Evolutionary conservation across 1,284 basidiomycete genomes (phyloP), one percentile per base, ranked within the genome.

Genomic region (Leccinum subrobustum): DNA sequence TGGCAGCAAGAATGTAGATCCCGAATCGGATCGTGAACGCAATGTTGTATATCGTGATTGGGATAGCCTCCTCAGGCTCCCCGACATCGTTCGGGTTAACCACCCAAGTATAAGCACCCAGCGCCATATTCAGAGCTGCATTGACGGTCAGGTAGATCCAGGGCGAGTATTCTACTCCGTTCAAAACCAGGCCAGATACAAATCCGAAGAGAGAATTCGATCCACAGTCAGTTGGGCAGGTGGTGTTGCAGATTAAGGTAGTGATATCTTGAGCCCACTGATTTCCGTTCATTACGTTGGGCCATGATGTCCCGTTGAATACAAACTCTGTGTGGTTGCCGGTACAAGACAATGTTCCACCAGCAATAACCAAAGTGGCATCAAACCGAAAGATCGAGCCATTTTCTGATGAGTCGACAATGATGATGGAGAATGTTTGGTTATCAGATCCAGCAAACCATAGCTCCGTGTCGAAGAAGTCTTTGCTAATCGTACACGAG

Each of bases 291-390:
- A 42, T 42, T 42, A 18, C 39, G n/a, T 18, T 42, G 39, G 39
- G 39, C 39, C n/a, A 42, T 18, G 39, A 42, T 42, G 39, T 42
- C 39, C 39, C 39, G 8, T 42, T 42, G 1, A 5, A 42, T 42
- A 0, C 39, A 42, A n/a, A 42, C n/a, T 42, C 39, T 42, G 1
- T 0, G 3, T 18, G 2, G 2, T 1, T 0, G 16, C 39, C 39
- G 2, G n/a, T 42, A 9, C 8, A 42, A 5, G n/a, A 42, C 4
- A 42, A 9, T 6, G 8, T 42, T 42, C 39, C 39, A 8, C 39
- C n/a, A 9, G 18, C 2, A 18, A 42, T 18, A 9, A 9, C 0
- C n/a, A 9, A 0, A 42, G 39, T 42, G n/a, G n/a, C 39, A 18
- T 42, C 4, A 5, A 42, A 42, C 39, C n/a, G 39, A 18, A 5